Base-by-base conservation (phyloP, 2,329 filamentous ascomycete species). In the Laburnicola sp. region DNA sequence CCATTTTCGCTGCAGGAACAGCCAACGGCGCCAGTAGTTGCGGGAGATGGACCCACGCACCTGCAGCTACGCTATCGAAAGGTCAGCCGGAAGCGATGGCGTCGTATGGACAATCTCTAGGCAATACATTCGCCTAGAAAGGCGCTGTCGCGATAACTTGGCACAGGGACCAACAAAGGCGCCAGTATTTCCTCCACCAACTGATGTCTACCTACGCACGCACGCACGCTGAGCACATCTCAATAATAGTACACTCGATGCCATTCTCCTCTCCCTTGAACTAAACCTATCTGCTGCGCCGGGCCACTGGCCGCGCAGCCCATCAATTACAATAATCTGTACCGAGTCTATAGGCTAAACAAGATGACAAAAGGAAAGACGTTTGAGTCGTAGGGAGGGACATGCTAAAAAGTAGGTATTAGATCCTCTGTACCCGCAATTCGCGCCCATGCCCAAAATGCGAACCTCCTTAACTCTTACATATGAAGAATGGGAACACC, bases 251-350 rank as follows among this genome's bases (percentile, higher is more conserved):
- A 36, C 37, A 45, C 45, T 39, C n/a, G 35, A 50, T 56, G n/a
- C 44, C 48, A 55, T 51, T 51, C 50, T 37, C 31, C 37, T 54
- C 34, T 36, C 38, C 21, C 36, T 48, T 32, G 34, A 40, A 48
- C 43, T 49, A 53, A 58, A 60, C 50, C 48, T 60, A 58, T 50
- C 35, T 40, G 27, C 36, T 37, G 44, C 49, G 43, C 25, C 6
- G 6, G 27, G 58, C 53, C 54, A 26, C 58, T 47, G 51, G 56
- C 58, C 46, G 9, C 48, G 52, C 45, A 49, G 7, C 41, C 50
- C 53, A 26, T 55, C 25, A 56, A 60, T 60, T 60, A 60, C 58
- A 60, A 50, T 54, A 56, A 38, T 42, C 45, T 47, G 38, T 45
- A 16, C 42, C 42, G 32, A 41, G 39, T 60, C 54, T 58, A 52